These are phyloP conservation scores for Phytophthora parvispora DNA, from an alignment of 352 stramenopile genomes.

Conservation along the genomic window DNA sequence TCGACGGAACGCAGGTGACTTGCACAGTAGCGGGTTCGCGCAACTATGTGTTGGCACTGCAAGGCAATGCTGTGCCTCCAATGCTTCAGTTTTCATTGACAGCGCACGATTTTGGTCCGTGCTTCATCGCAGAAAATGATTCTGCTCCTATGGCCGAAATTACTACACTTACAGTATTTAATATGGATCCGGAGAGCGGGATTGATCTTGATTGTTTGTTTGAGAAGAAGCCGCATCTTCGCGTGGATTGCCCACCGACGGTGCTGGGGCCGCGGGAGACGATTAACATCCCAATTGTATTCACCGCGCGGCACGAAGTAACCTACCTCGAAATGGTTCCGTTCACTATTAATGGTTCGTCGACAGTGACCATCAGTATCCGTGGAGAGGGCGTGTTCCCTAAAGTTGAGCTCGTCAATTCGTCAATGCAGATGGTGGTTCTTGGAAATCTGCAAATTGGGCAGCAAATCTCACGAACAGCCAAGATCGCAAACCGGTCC, in stretches of 20 bases:
- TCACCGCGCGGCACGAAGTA: slow-evolving; percentile 87
- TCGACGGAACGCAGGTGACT: slow-evolving; percentile 77
- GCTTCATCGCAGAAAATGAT: slow-evolving; percentile 91
- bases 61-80: slow-evolving; percentile 83
- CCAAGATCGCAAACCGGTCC: slow-evolving; percentile 90
- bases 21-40: slow-evolving; percentile 91
- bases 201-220: slow-evolving; percentile 93
- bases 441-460: slow-evolving; percentile 91
- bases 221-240: slow-evolving; percentile 88
- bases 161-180: slow-evolving; percentile 78
- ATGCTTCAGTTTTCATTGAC: slow-evolving; percentile 93
- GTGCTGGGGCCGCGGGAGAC: slow-evolving; percentile 86
- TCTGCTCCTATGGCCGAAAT: slow-evolving; percentile 64
- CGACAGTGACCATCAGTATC: slow-evolving; percentile 80
- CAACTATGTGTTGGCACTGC: slow-evolving; percentile 83
- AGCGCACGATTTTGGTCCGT: slow-evolving; percentile 93
- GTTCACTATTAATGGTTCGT: slow-evolving; percentile 93
- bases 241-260: slow-evolving; percentile 87
- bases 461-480: slow-evolving; percentile 67
- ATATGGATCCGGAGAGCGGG: slow-evolving; percentile 84
- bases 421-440: slow-evolving; percentile 78
- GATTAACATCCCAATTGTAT: slow-evolving; percentile 85
- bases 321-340: slow-evolving; percentile 89
- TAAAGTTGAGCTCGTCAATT: slow-evolving; percentile 91
- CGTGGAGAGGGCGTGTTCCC: slow-evolving; percentile 81